Conservation (phyloP, 257 asterid genomes). For the Osmanthus fragrans region DNA sequence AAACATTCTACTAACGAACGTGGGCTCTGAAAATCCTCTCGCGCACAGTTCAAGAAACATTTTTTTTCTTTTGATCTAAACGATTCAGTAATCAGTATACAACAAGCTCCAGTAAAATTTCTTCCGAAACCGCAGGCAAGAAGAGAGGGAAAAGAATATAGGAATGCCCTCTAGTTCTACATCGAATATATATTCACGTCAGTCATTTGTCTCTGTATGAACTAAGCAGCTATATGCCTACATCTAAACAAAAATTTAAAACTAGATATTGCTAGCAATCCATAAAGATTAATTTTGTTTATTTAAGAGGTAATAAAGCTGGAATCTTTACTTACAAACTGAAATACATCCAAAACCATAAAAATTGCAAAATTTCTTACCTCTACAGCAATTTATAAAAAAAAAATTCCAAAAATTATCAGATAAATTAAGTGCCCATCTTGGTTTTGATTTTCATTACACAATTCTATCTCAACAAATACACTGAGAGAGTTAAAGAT, state of each 20-base stretch:
- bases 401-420: neutral
- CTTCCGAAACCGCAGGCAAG: neutral
- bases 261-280: neutral
- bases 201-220: neutral
- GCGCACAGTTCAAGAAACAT: neutral
- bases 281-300: conserved; percentile 3
- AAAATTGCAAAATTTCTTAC: neutral
- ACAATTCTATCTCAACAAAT: conserved; percentile 27
- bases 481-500: neutral
- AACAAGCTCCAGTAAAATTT: conserved; percentile 11
- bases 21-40: neutral
- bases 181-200: conserved; percentile 7
- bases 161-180: neutral
- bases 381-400: neutral
- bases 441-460: conserved; percentile 13
- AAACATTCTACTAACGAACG: neutral
- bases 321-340: conserved; percentile 15
- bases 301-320: neutral
- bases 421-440: conserved; percentile 7
- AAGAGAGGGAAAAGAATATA: neutral
- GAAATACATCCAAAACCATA: conserved; percentile 19
- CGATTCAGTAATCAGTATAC: neutral
- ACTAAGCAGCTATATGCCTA: conserved; percentile 8
- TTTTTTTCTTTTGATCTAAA: neutral
- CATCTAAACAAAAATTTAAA: neutral